A percentile compares a stretch with the other conserved stretches of the same genome.
Conservation (phyloP, 495 filamentous ascomycete genomes). For the Trichoderma erinaceum region DNA sequence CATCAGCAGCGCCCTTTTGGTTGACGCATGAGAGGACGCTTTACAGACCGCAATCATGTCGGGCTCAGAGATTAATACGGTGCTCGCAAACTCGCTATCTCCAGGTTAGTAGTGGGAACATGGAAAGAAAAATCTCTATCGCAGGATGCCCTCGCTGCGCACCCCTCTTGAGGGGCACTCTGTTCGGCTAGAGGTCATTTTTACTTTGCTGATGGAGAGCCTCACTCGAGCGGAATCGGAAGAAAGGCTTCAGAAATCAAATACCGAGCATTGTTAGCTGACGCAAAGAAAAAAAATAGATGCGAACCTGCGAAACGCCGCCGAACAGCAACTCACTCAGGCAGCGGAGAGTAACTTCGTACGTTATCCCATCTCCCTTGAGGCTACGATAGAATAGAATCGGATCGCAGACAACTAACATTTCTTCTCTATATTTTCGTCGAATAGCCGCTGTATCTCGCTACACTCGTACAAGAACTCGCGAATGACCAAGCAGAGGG, state of each 20-base stretch:
- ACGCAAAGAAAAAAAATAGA: slow-evolving; percentile 45
- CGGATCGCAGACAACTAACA: slow-evolving; percentile 16
- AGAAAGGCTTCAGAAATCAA: neutral
- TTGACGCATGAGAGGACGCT: slow-evolving; percentile 19
- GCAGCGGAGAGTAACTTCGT: slow-evolving; percentile 94
- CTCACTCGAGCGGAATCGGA: neutral
- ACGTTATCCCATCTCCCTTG: slow-evolving; percentile 41
- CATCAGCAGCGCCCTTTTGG: slow-evolving; percentile 16
- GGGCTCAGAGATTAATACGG: slow-evolving; percentile 50
- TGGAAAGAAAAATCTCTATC: slow-evolving; percentile 16
- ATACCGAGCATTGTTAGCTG: neutral
- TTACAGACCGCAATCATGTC: slow-evolving; percentile 37
- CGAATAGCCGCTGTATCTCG: slow-evolving; percentile 75
- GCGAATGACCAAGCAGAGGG: slow-evolving; percentile 80
- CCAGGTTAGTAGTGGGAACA: slow-evolving; percentile 55
- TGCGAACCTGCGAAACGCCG: slow-evolving; percentile 77
- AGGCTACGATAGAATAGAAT: slow-evolving; percentile 19
- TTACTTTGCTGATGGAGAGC: neutral
- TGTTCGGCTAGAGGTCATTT: slow-evolving; percentile 17
- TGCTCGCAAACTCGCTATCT: slow-evolving; percentile 87
- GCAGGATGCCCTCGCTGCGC: slow-evolving; percentile 9
- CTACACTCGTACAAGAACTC: slow-evolving; percentile 83
- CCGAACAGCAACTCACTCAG: slow-evolving; percentile 88
- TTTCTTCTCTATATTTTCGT: slow-evolving; percentile 14
- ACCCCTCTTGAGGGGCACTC: slow-evolving; percentile 17